These are phyloP conservation scores for Aspergillus carlsbadensis DNA, from an alignment of 495 filamentous ascomycete species.

Conservation along the genomic window DNA sequence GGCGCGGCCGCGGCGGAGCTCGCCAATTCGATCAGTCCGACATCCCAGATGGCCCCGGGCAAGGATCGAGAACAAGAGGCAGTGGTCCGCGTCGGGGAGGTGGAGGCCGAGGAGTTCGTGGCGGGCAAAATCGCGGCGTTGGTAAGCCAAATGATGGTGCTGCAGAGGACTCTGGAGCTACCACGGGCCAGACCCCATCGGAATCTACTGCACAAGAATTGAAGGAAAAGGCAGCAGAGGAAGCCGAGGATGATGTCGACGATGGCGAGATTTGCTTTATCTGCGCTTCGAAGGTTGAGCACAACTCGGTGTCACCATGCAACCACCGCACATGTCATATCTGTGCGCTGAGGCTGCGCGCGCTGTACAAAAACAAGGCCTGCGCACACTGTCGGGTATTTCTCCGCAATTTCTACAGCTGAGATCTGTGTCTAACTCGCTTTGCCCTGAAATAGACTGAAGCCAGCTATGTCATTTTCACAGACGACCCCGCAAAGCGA, in stretches of 20 bases:
- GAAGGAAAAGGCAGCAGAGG: constrained; percentile 24
- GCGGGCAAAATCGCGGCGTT: constrained; percentile 22
- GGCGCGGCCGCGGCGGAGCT: constrained; percentile 41
- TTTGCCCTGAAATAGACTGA: constrained; percentile 54
- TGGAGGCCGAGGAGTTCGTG: constrained; percentile 29
- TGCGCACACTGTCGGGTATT: constrained; percentile 92
- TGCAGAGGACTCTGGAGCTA: constrained; percentile 2
- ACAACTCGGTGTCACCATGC: constrained; percentile 85
- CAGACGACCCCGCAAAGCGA: constrained; percentile 72
- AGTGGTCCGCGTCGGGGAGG: constrained; percentile 29
- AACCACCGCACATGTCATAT: constrained; percentile 97
- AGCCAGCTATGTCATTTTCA: constrained; percentile 85
- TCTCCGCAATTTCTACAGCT: neutral
- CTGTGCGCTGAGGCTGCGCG: constrained; percentile 83
- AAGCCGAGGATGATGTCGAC: constrained; percentile 50
- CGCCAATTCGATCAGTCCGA: constrained; percentile 28
- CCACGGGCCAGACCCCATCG: neutral
- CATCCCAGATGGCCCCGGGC: constrained; percentile 21
- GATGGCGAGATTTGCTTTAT: constrained; percentile 93
- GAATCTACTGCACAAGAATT: constrained; percentile 8
- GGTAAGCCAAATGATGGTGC: constrained; percentile 17
- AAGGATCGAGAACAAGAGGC: constrained; percentile 31
- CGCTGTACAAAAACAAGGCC: constrained; percentile 90
- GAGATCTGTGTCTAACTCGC: neutral
- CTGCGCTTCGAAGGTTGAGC: constrained; percentile 81